Percentiles rank a stretch among this genome's conserved stretches.
Evolutionary conservation across 768 basidiomycete species (phyloP).

Genomic region (Suillus paluster): DNA sequence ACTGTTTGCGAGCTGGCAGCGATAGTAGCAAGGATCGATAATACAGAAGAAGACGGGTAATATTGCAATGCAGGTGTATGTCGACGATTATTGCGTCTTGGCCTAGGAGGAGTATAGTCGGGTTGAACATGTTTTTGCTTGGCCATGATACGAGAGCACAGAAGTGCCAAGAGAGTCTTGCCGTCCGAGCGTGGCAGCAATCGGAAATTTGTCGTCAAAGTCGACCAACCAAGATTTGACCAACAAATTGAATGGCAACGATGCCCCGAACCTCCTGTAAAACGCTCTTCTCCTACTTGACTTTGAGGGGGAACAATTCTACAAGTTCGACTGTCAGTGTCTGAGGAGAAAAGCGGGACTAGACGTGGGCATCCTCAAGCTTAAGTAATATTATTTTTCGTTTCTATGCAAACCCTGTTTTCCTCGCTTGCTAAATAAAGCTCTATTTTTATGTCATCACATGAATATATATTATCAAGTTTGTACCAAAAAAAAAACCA

Average conservation of each 20-base stretch:
- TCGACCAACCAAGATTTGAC: slow-evolving; percentile 18
- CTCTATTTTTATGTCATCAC: background rate
- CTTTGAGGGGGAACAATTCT: background rate
- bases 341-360: slow-evolving; percentile 9
- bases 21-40: slow-evolving; percentile 62
- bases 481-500: slow-evolving; percentile 3
- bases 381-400: slow-evolving; percentile 26
- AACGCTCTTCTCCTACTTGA: background rate
- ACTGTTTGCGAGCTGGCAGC: slow-evolving; percentile 50
- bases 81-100: background rate
- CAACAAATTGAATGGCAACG: slow-evolving; percentile 16
- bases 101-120: slow-evolving; percentile 18
- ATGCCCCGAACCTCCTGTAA: background rate
- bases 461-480: background rate
- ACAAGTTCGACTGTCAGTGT: slow-evolving; percentile 2
- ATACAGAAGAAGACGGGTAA: slow-evolving; percentile 53
- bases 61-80: no score
- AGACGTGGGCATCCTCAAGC: slow-evolving; percentile 21
- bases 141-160: slow-evolving; percentile 51
- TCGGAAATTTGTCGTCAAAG: slow-evolving; percentile 12
- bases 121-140: slow-evolving; percentile 50
- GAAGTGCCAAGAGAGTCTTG: slow-evolving; percentile 43
- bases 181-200: slow-evolving; percentile 33
- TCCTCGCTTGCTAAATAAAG: background rate
- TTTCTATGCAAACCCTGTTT: background rate